These are phyloP conservation scores for Phialophora tarda DNA, from an alignment of 2,329 filamentous ascomycete genomes.

Conservation along the genomic window DNA sequence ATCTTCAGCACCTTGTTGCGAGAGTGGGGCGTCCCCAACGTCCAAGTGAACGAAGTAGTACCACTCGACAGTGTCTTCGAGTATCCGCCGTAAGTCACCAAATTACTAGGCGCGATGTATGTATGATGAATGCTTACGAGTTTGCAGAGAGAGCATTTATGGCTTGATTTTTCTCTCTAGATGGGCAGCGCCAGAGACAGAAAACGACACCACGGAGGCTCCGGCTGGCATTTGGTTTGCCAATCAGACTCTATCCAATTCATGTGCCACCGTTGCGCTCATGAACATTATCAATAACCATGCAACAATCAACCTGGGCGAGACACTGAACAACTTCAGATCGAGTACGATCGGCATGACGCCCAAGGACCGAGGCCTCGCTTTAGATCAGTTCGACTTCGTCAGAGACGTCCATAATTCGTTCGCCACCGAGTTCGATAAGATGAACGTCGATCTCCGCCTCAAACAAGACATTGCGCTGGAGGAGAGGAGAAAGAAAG, in stretches of 20 bases:
- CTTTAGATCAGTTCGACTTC: constrained; percentile 74
- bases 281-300: constrained; percentile 94
- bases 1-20: constrained; percentile 86
- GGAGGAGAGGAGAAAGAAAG: constrained; percentile 45
- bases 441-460: constrained; percentile 37
- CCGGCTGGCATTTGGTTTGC: constrained; percentile 85
- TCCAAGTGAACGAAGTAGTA: constrained; percentile 78
- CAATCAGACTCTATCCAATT: constrained; percentile 85
- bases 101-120: constrained; percentile 49
- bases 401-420: constrained; percentile 87
- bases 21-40: constrained; percentile 74
- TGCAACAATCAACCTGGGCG: constrained; percentile 68
- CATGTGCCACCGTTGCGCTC: constrained; percentile 89
- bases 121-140: constrained; percentile 4
- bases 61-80: constrained; percentile 61
- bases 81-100: constrained; percentile 45
- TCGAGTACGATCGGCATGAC: constrained; percentile 70
- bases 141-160: constrained; percentile 70
- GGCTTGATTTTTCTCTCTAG: constrained; percentile 90
- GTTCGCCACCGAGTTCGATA: constrained; percentile 66
- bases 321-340: constrained; percentile 74
- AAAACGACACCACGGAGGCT: constrained; percentile 60
- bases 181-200: constrained; percentile 65
- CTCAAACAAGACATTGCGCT: constrained; percentile 60
- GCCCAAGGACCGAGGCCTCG: constrained; percentile 75